Evolutionary conservation across 108 stramenopile species (phyloP), one percentile per base, ranked within the genome.

Genomic region (Cyclotella baltica): DNA sequence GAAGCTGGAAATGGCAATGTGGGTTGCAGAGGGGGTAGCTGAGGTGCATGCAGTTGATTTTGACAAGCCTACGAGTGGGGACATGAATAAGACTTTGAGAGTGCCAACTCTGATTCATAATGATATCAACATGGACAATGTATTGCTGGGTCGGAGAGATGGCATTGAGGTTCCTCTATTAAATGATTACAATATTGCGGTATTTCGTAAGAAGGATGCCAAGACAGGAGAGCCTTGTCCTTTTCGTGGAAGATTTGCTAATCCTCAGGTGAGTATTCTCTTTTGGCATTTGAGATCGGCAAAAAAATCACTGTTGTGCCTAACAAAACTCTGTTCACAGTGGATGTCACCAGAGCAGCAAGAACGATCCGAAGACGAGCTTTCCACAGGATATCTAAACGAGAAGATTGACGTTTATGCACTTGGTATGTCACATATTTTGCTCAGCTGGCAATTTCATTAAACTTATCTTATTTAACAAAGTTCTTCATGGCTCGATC

Each of bases 131-230:
- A 77, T 82, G 81, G 80, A 81, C 88, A 90, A 67, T 75, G 85
- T 59, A 80, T 86, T 84, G 62, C 87, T 84, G 86, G 84, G 80
- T 72, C 25, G 77, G 85, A 51, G 88, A 76, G 52, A 56, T 66
- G 66, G 90, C 53, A 30, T 89, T 77, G 47, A 83, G 51, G 65
- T 90, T 81, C 68, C 92, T 84, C 37, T 82, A 52, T 65, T 96
- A 57, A 96, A 93, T 67, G 95, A 96, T 72, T 96, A 93, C 66
- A 96, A 96, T 67, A 91, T 92, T 76, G 95, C 92, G 8, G 90
- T 93, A 55, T 93, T 96, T 76, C 62, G 90, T 25, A 83, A 69
- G 35, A 90, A 85, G 58, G 83, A 88, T 50, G 76, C 50, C 35
- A 73, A 47, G 40, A 89, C 86, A 4, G 86, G 87, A 40, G 63